A percentile compares a stretch with the other conserved stretches of the same genome.
Conservation (phyloP, 306 rosid genomes). For the Benincasa hispida region DNA sequence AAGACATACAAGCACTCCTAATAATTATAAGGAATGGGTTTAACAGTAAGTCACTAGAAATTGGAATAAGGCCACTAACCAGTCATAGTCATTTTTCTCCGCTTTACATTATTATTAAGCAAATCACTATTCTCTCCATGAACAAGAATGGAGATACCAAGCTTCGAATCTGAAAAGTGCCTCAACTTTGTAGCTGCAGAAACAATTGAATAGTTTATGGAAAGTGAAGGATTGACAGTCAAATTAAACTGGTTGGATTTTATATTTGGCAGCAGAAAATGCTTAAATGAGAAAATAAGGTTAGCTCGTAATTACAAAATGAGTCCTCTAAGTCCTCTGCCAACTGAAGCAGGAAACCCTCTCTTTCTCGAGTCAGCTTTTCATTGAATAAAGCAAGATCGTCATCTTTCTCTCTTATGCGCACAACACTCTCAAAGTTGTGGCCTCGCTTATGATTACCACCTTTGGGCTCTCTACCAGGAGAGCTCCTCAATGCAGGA, state of each 20-base stretch:
- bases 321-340: conserved; percentile 66
- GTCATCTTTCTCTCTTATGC: conserved; percentile 55
- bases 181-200: conserved; percentile 53
- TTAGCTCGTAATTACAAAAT: conserved; percentile 36
- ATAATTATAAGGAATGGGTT: background rate
- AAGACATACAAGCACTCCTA: background rate
- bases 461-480: conserved; percentile 44
- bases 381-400: conserved; percentile 73
- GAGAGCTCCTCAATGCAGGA: conserved; percentile 66
- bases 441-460: conserved; percentile 57
- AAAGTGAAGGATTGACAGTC: conserved; percentile 14
- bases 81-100: conserved; percentile 74
- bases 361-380: conserved; percentile 61
- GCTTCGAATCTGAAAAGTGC: conserved; percentile 52
- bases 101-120: conserved; percentile 50
- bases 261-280: background rate
- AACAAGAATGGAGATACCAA: conserved; percentile 51
- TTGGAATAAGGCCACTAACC: conserved; percentile 34
- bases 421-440: conserved; percentile 56
- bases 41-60: background rate
- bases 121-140: conserved; percentile 62
- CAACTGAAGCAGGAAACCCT: conserved; percentile 55
- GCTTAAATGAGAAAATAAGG: conserved; percentile 6
- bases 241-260: background rate
- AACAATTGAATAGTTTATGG: conserved; percentile 13